Base-by-base conservation (phyloP, 1,284 basidiomycete genomes). In the Amylostereum areolatum region DNA sequence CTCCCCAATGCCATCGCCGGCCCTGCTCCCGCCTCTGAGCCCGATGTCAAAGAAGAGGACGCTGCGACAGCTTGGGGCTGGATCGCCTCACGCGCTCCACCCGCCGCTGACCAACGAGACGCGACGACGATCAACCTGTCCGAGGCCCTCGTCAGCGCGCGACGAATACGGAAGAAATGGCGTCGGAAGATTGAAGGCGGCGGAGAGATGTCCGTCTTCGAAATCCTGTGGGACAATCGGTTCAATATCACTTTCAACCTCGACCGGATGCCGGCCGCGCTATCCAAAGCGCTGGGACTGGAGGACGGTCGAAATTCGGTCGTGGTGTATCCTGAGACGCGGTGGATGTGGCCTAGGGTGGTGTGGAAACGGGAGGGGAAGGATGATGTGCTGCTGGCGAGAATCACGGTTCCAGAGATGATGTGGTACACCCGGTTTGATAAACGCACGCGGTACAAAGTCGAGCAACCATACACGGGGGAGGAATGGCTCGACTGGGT, bases 181-280 rank as follows among this genome's bases (percentile, higher is more conserved):
- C n/a, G 37, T 39, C 37, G 27, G 12, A 12, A 39, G 12, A 18
- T 25, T 39, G n/a, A 39, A 39, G n/a, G n/a, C 7, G 37, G 27
- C 12, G n/a, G n/a, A 7, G 37, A 39, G n/a, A 25, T 25, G 12
- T 18, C 18, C 18, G 12, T 39, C 6, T 25, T 72, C n/a, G 63
- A 72, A n/a, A 46, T 78, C 18, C 63, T 85, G 18, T 84, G 74
- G 55, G 83, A 86, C 59, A 70, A 70, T 54, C 78, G 85, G 6
- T 86, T 81, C 59, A 57, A 76, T 2, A 45, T 86, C 37, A 59
- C 57, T 12, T 68, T 87, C 52, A 49, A 74, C 51, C 57, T 77
- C n/a, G 54, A 55, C 31, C 63, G 57, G 40, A 69, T 80, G 28
- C 77, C 79, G 9, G 24, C 56, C 2, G 55, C 40, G 6, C 37